A percentile compares a stretch with the other conserved stretches of the same genome.
Conservation (phyloP, 2,329 filamentous ascomycete genomes). For the Hymenoscyphus fructigenus region DNA sequence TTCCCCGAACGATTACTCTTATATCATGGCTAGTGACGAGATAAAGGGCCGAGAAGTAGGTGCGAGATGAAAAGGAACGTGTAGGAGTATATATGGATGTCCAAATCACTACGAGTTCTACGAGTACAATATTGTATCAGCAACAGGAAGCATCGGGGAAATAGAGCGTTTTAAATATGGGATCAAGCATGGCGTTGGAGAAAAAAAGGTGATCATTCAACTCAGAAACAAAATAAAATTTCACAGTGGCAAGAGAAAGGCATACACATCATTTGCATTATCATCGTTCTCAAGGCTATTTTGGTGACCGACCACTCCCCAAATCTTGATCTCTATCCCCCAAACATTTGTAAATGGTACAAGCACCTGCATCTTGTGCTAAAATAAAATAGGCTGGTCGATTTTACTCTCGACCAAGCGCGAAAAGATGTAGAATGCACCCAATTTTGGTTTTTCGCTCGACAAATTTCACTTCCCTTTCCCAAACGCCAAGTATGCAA, state of each 20-base stretch:
- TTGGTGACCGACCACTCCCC: background rate
- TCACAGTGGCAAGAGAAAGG: background rate
- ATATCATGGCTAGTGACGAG: too few species aligned
- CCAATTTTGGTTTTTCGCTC: conserved; percentile 11
- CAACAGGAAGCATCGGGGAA: background rate
- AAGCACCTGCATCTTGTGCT: conserved; percentile 14
- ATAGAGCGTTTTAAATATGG: background rate
- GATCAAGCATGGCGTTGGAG: background rate
- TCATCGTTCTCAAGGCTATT: background rate
- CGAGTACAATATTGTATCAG: conserved; percentile 7
- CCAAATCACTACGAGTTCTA: background rate
- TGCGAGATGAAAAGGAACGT: conserved; percentile 8
- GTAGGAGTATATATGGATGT: conserved; percentile 10
- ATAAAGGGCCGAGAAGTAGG: too few species aligned
- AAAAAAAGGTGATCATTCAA: background rate
- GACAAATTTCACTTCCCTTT: conserved; percentile 24
- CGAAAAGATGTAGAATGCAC: conserved; percentile 17
- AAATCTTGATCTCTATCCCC: background rate
- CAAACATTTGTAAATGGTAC: conserved; percentile 18
- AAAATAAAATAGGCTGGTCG: conserved; percentile 17
- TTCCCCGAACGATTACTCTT: too few species aligned
- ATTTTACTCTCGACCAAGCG: conserved; percentile 5
- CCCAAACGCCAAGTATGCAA: conserved; percentile 36
- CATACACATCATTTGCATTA: conserved; percentile 10
- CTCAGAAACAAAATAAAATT: background rate